Evolutionary conservation across 2,329 filamentous ascomycete genomes (phyloP).

Genomic region (Pseudogymnoascus sp.): DNA sequence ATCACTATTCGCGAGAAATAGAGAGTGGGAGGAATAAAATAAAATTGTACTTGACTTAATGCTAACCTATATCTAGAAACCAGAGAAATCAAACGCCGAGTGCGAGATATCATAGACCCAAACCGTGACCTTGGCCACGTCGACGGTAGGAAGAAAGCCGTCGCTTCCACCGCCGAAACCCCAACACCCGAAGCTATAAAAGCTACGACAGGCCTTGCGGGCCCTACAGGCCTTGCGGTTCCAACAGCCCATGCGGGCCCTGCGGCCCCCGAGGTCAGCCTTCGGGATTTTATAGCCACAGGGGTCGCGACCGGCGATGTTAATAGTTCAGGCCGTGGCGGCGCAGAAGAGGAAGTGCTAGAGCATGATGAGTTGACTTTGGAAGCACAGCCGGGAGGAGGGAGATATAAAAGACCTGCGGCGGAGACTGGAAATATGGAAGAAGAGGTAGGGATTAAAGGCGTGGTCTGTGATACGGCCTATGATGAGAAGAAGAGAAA

Average conservation of each 20-base stretch:
- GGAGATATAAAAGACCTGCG: constrained; percentile 10
- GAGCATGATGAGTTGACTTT: constrained; percentile 6
- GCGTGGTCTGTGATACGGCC: neutral
- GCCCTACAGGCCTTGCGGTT: neutral
- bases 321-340: neutral
- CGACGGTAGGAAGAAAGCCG: constrained; percentile 32
- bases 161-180: neutral
- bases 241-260: neutral
- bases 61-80: constrained; percentile 48
- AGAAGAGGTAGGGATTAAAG: neutral
- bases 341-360: neutral
- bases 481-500: constrained; percentile 13
- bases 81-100: constrained; percentile 78
- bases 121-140: constrained; percentile 73
- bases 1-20: neutral
- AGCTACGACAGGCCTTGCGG: neutral
- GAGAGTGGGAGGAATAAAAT: neutral
- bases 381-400: constrained; percentile 4
- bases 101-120: constrained; percentile 78
- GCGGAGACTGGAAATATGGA: neutral
- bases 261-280: neutral
- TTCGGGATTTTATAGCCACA: neutral
- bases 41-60: neutral
- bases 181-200: neutral
- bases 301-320: neutral